Evolutionary conservation across 306 rosid genomes (phyloP), one percentile per base, ranked within the genome.

Genomic region (Herpetospermum pedunculosum): DNA sequence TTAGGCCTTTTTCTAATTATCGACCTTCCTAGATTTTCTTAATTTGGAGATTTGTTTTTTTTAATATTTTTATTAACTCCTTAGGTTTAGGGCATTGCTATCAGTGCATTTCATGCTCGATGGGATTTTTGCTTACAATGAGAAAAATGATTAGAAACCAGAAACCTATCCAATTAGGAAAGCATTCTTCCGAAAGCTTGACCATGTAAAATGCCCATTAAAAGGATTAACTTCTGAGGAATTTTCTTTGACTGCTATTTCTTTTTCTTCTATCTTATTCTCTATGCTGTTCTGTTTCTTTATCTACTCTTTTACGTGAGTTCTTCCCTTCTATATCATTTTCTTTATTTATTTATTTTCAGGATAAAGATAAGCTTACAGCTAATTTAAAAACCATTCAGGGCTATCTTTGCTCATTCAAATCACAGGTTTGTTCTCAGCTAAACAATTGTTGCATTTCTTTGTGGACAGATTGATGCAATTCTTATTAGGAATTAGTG

Each of bases 371-470:
- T 78, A 87, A 87, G 81, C 92, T 93, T 53, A 70, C 86, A 76
- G 72, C 89, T 81, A 90, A 93, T 84, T 78, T 93, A 85, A 93
- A 93, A 83, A 93, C 87, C 85, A 87, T 93, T 76, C 97, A 93
- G 82, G 92, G 88, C 80, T 93, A 93, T 83, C 84, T 93, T 30
- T 93, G 97, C 87, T 90, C 97, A 0, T 93, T 93, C 87, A 86
- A 85, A 75, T 88, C 97, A 48, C 96, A 85, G 96, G 98, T 90
- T 81, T 74, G 84, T 55, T 28, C 41, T 44, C 41, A 41, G n/a
- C 35, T 21, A 18, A 43, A 21, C 54, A 18, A 8, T 40, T 65
- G 6, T 43, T 11, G 5, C 35, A 18, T 9, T 40, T 47, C 13
- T 46, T 21, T 4, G 18, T 16, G 37, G 10, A 70, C 4, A 4